Percentiles rank a stretch among this genome's conserved stretches.
phyloP scores from a whole-genome alignment of 2,329 filamentous ascomycete species.

The Mycosphaerella sp. region DNA sequence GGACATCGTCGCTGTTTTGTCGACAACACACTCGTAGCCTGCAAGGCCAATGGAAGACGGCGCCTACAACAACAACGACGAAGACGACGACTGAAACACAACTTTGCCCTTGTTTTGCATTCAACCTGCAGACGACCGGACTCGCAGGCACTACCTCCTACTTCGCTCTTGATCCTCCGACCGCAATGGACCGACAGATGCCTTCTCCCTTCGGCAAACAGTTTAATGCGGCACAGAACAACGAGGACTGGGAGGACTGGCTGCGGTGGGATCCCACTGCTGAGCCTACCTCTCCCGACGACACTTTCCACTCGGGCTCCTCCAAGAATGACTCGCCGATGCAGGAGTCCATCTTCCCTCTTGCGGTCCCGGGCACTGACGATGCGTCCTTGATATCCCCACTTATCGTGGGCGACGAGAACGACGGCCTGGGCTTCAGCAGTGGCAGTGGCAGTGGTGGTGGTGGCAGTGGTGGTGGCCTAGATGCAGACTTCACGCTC shows the following conservation, averaged over 20 bases:
- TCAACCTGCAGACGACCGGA: constrained; percentile 11
- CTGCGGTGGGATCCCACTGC: constrained; percentile 43
- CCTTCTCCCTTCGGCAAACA: constrained; percentile 13
- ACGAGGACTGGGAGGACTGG: constrained; percentile 43
- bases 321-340: constrained; percentile 34
- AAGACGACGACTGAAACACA: neutral
- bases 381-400: constrained; percentile 29
- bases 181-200: constrained; percentile 3
- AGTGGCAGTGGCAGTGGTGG: constrained; percentile 13
- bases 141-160: neutral
- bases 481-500: constrained; percentile 17
- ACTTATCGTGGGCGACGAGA: constrained; percentile 32
- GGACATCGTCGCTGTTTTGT: neutral
- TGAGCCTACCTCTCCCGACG: constrained; percentile 32
- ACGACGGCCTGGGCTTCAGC: constrained; percentile 26
- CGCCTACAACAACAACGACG: too few species aligned
- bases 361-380: constrained; percentile 19
- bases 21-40: neutral
- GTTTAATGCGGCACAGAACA: constrained; percentile 13
- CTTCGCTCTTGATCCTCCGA: too few species aligned
- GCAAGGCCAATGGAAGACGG: neutral
- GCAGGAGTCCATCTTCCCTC: constrained; percentile 29
- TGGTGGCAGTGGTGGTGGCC: constrained; percentile 12
- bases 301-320: constrained; percentile 31
- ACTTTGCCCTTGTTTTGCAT: neutral